Evolutionary conservation across 148 eudicot genomes (phyloP).

Genomic region (Rhododendron molle): DNA sequence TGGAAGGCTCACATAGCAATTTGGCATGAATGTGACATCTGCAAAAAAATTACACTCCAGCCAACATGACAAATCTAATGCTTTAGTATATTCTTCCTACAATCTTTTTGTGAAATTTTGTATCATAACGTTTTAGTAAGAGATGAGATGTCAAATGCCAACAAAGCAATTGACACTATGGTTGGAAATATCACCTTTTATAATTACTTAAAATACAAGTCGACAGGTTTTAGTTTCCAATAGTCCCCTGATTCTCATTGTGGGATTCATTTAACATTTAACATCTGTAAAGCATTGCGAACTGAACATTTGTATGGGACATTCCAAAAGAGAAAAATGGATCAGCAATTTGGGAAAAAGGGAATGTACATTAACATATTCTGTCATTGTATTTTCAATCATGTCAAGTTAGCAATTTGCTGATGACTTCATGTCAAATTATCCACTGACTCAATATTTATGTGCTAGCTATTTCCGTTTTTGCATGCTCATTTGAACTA

Average conservation of each 20-base stretch:
- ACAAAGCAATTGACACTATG: neutral
- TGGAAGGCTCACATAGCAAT: neutral
- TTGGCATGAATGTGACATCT: neutral
- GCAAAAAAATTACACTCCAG: neutral
- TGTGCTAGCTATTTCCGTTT: neutral
- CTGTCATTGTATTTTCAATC: neutral
- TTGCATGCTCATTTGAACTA: neutral
- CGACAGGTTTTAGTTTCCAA: neutral
- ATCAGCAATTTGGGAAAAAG: neutral
- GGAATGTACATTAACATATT: neutral
- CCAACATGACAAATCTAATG: neutral
- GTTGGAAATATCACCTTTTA: neutral
- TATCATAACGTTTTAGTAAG: neutral
- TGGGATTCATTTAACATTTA: neutral
- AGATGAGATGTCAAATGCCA: neutral
- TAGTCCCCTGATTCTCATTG: neutral
- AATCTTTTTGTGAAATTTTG: neutral
- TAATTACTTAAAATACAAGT: neutral
- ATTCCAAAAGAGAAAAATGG: neutral
- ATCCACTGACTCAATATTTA: neutral
- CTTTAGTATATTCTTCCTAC: neutral
- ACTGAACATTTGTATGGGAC: neutral
- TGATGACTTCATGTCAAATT: neutral
- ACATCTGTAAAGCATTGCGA: neutral
- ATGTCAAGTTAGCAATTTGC: neutral